Conservation (phyloP, 1,284 basidiomycete species). For the Anthracocystis walkeri region DNA sequence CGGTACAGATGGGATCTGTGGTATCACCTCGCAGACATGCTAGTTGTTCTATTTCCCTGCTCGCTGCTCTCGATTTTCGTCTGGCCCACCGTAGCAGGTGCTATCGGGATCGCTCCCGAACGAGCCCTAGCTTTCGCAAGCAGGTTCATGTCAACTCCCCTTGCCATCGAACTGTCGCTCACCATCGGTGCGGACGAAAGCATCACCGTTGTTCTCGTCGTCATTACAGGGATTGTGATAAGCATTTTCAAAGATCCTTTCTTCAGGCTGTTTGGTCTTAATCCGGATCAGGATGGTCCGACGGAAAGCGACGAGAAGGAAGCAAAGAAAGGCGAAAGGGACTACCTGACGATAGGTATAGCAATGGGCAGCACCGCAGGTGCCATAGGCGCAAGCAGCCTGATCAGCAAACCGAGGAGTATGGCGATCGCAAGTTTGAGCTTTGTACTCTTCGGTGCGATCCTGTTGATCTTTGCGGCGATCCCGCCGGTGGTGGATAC, state of each 20-base stretch:
- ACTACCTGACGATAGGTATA: conserved; percentile 57
- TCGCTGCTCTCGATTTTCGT: conserved; percentile 51
- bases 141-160: conserved; percentile 60
- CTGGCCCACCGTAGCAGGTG: conserved; percentile 49
- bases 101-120: conserved; percentile 47
- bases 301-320: background rate
- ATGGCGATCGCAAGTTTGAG: conserved; percentile 58
- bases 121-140: conserved; percentile 52
- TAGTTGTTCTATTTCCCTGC: conserved; percentile 52
- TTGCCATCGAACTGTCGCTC: conserved; percentile 59
- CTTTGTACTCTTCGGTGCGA: conserved; percentile 61
- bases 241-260: conserved; percentile 62
- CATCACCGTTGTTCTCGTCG: conserved; percentile 62
- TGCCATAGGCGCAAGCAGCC: conserved; percentile 56
- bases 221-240: conserved; percentile 61
- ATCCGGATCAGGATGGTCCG: conserved; percentile 21
- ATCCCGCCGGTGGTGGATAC: conserved; percentile 53
- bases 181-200: conserved; percentile 59
- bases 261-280: conserved; percentile 47
- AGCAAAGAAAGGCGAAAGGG: conserved; percentile 3
- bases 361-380: conserved; percentile 60
- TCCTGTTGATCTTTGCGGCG: conserved; percentile 55
- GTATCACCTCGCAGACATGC: conserved; percentile 45
- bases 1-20: conserved; percentile 57
- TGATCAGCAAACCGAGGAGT: conserved; percentile 52